Base-by-base conservation (phyloP, 495 filamentous ascomycete genomes). In the Aspergillus affinis region DNA sequence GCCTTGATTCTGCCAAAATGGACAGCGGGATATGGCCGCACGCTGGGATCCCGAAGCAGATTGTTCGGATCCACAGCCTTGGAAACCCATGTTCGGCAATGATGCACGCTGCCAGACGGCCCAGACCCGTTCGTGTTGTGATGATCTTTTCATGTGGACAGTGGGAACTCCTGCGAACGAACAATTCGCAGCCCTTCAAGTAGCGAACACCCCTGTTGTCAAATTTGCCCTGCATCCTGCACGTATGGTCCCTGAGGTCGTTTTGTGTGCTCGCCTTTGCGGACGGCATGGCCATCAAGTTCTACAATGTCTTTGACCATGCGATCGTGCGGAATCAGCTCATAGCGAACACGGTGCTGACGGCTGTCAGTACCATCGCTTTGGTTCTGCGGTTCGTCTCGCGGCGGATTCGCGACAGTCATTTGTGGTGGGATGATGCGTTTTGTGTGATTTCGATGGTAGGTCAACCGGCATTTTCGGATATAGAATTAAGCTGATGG, bases 381-480 rank as follows among this genome's bases (percentile, higher is more conserved):
- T 48, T 70, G 10, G 60, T 30, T 21, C 47, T 70, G 12, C 68
- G 65, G 21, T 61, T 61, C 36, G 7, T 65, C 2, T 70, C 68
- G 13, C 61, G 63, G 9, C 50, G 51, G 9, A 36, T 70, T n/a
- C 58, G 60, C 12, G 13, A 55, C 30, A 64, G 56, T 18, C 18
- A 58, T 17, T 19, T 68, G 44, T 62, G 68, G 58, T 68, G 68
- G 65, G 68, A 68, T 51, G 68, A 70, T 64, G 56, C 27, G 20
- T 65, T 45, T 47, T 47, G 54, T 30, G 29, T 63, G 48, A 55
- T 41, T 32, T 67, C 51, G 49, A 29, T 48, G 55, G 55, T 57
- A 51, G 29, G 29, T 8, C 23, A 4, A 26, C 23, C 23, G 23
- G 4, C 23, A 26, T 2, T 26, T 26, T 26, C 4, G 23, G 29